phyloP scores from a whole-genome alignment of 2,329 filamentous ascomycete species.

The Ascochyta koolunga region DNA sequence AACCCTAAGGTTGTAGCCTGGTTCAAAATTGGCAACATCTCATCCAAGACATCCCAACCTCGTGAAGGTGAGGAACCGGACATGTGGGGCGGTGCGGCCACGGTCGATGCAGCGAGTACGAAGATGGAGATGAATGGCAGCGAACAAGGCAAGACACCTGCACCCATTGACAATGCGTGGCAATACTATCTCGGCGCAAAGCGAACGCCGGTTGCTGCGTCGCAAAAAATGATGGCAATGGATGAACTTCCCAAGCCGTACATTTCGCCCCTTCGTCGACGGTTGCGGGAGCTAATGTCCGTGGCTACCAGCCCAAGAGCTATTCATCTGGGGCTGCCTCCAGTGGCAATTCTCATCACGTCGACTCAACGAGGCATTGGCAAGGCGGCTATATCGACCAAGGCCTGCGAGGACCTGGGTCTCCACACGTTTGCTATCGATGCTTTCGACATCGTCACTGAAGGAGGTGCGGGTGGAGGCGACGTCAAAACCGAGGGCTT shows the following conservation, averaged over 20 bases:
- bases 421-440: constrained; percentile 89
- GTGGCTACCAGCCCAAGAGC: constrained; percentile 88
- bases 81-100: constrained; percentile 83
- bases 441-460: constrained; percentile 92
- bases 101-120: constrained; percentile 84
- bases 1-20: constrained; percentile 69
- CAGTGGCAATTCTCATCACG: constrained; percentile 83
- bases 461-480: constrained; percentile 82
- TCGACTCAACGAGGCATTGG: constrained; percentile 94
- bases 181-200: constrained; percentile 86
- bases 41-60: constrained; percentile 55
- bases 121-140: constrained; percentile 92
- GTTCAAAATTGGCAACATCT: constrained; percentile 82
- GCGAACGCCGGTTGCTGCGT: constrained; percentile 63
- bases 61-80: constrained; percentile 67
- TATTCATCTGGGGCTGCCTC: constrained; percentile 84
- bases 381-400: constrained; percentile 78
- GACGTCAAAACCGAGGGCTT: constrained; percentile 96
- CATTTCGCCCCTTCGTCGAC: constrained; percentile 58
- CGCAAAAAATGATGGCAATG: constrained; percentile 61
- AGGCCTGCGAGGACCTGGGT: constrained; percentile 85
- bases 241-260: constrained; percentile 51
- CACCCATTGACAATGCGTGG: constrained; percentile 79
- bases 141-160: constrained; percentile 79
- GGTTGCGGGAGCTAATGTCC: constrained; percentile 82